These are phyloP conservation scores for Iris macrosiphon DNA, from an alignment of 106 monocot species.

Conservation along the genomic window DNA sequence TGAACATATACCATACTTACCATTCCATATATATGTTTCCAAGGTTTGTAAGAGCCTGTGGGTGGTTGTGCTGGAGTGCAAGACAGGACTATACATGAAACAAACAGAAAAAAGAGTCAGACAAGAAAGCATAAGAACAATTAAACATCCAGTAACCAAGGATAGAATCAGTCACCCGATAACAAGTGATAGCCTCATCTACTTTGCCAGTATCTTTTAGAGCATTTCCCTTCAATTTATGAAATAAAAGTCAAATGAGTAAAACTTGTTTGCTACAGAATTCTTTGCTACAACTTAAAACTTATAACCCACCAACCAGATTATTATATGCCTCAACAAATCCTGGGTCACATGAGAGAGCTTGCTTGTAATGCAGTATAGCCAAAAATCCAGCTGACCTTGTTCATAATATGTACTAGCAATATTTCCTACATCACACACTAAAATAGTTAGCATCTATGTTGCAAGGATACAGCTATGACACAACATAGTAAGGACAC, in stretches of 20 bases:
- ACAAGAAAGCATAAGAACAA: neutral
- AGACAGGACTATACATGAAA: conserved; percentile 66
- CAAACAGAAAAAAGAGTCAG: conserved; percentile 6
- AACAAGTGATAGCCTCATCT: conserved; percentile 84
- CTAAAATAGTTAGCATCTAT: too few species aligned
- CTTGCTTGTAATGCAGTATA: conserved; percentile 86
- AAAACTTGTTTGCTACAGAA: too few species aligned
- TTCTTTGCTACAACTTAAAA: too few species aligned
- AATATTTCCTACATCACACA: conserved; percentile 72
- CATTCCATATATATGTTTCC: conserved; percentile 95
- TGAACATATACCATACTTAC: conserved; percentile 23
- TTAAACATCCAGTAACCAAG: neutral
- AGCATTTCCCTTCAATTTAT: conserved; percentile 71
- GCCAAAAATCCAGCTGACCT: conserved; percentile 88
- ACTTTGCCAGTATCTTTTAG: conserved; percentile 86
- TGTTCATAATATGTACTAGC: conserved; percentile 78
- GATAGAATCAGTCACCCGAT: conserved; percentile 29
- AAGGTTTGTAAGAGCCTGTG: conserved; percentile 93
- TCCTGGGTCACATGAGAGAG: conserved; percentile 67
- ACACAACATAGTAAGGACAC: too few species aligned
- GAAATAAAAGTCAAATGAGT: neutral
- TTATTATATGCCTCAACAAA: conserved; percentile 95
- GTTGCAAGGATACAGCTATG: too few species aligned
- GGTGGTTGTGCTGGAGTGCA: conserved; percentile 77
- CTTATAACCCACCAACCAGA: conserved; percentile 69